Conservation (phyloP, 2,329 filamentous ascomycete species). For the Macrophomina tecta region DNA sequence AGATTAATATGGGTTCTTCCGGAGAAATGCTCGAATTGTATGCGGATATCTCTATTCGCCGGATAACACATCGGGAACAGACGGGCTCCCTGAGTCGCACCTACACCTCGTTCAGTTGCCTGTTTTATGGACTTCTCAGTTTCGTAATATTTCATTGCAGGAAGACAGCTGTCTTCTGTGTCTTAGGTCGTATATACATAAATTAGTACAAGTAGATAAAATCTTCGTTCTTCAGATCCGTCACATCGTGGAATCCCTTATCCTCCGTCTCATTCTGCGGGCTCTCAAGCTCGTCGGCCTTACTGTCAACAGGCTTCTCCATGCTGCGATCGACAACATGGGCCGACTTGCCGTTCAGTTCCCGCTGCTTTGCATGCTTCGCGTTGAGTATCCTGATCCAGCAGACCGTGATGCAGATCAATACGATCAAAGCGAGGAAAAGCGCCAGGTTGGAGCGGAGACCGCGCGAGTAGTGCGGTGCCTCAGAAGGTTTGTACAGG, state of each 20-base stretch:
- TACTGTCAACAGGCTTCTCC: slow-evolving; percentile 47
- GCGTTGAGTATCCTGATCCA: slow-evolving; percentile 63
- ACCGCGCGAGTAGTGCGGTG: slow-evolving; percentile 64
- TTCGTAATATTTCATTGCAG: no score
- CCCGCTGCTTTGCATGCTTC: slow-evolving; percentile 60
- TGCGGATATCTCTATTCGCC: no score
- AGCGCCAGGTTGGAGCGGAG: slow-evolving; percentile 66
- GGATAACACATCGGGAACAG: no score
- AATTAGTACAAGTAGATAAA: slow-evolving; percentile 64
- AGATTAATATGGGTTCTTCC: no score
- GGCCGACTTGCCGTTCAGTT: slow-evolving; percentile 65
- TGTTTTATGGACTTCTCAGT: no score
- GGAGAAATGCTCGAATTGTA: no score
- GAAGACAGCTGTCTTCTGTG: no score
- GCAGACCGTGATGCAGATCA: slow-evolving; percentile 53
- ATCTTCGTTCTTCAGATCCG: slow-evolving; percentile 67
- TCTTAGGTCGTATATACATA: neutral
- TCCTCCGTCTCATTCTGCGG: slow-evolving; percentile 38
- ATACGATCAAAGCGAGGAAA: slow-evolving; percentile 63
- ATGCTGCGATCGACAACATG: slow-evolving; percentile 66
- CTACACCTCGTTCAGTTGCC: no score
- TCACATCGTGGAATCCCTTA: slow-evolving; percentile 64
- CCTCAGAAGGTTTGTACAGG: slow-evolving; percentile 67
- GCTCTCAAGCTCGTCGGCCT: slow-evolving; percentile 42
- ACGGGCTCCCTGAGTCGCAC: no score